Percentiles rank a stretch among this genome's conserved stretches.
Evolutionary conservation across 169 alveolate species (phyloP).

Genomic region (Plasmodium knowlesi): DNA sequence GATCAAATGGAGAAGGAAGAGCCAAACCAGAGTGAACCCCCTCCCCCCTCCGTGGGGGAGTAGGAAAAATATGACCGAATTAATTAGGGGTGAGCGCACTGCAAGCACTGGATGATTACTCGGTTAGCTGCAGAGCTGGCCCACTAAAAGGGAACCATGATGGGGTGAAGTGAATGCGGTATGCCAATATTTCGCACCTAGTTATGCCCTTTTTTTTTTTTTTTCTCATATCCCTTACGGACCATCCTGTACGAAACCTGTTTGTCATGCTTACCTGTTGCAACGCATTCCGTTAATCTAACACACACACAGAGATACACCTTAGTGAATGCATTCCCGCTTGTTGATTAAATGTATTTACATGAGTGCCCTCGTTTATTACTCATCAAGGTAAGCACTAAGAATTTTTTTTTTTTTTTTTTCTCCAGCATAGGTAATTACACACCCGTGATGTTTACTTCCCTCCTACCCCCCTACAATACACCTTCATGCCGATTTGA

Average conservation of each 20-base stretch:
- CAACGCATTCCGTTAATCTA: background rate
- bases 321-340: background rate
- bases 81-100: background rate
- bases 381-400: background rate
- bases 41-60: background rate
- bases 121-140: background rate
- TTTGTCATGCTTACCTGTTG: background rate
- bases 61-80: background rate
- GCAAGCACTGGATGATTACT: background rate
- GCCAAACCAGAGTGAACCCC: background rate
- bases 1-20: background rate
- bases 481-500: slow-evolving; percentile 2
- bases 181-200: background rate
- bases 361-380: background rate
- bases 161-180: background rate
- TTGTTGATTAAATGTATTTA: background rate
- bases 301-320: background rate
- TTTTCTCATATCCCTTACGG: background rate
- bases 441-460: no score
- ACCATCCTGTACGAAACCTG: background rate
- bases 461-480: background rate
- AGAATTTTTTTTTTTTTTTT: background rate
- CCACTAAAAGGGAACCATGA: background rate
- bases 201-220: background rate
- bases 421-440: background rate